A percentile compares a stretch with the other conserved stretches of the same genome.
Evolutionary conservation across 768 basidiomycete species (phyloP).

Genomic region (Amanita inopinata): DNA sequence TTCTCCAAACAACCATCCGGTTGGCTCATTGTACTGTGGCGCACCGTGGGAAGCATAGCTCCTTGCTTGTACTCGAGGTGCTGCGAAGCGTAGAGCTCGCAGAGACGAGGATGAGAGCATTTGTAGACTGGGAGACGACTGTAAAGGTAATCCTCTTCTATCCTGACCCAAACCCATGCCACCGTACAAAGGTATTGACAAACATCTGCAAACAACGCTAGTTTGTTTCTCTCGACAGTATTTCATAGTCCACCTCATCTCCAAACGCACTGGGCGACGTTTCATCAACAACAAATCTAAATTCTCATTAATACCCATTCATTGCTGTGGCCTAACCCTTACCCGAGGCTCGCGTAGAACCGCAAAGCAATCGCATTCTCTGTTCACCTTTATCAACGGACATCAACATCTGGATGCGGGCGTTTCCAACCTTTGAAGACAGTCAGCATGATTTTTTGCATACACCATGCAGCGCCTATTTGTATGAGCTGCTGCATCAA

Average conservation of each 20-base stretch:
- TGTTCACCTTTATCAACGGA: not conserved
- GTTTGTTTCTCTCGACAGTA: conserved; percentile 29
- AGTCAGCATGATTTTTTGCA: conserved; percentile 70
- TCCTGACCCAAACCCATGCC: no score
- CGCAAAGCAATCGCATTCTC: conserved; percentile 18
- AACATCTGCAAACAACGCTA: conserved; percentile 11
- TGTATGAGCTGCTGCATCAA: conserved; percentile 39
- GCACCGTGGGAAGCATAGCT: conserved; percentile 68
- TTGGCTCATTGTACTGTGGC: conserved; percentile 83
- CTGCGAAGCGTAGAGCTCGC: conserved; percentile 34
- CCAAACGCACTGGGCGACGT: conserved; percentile 36
- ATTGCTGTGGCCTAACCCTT: conserved; percentile 12
- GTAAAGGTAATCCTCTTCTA: conserved; percentile 6
- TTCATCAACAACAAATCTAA: conserved; percentile 46
- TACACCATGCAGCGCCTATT: conserved; percentile 41
- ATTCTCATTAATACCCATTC: not conserved
- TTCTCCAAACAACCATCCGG: conserved; percentile 82
- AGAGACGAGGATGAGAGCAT: conserved; percentile 42
- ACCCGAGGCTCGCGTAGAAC: conserved; percentile 55
- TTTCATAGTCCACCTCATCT: conserved; percentile 33
- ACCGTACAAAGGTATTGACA: no score
- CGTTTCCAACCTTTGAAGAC: conserved; percentile 38
- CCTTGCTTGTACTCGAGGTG: conserved; percentile 26
- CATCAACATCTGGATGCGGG: not conserved
- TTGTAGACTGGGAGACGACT: conserved; percentile 4